Conservation (phyloP, 495 filamentous ascomycete genomes). For the Tuber calosporum region DNA sequence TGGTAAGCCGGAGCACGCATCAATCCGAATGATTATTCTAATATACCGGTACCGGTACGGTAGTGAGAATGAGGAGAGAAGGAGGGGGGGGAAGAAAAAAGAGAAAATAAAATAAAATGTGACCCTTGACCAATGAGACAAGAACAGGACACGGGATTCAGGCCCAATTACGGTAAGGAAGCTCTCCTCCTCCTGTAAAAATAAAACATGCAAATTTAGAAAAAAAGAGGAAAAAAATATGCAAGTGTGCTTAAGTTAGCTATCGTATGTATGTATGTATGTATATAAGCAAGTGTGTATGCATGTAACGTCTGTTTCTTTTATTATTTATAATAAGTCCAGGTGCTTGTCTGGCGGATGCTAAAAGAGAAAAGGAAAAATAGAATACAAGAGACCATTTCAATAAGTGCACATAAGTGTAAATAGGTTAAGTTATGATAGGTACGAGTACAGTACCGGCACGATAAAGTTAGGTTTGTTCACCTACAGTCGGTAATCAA, state of each 20-base stretch:
- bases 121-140: neutral
- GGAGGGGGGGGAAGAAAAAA: neutral
- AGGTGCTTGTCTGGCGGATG: neutral
- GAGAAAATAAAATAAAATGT: neutral
- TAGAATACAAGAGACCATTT: neutral
- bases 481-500: too few relatives aligned
- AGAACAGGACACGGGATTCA: neutral
- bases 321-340: neutral
- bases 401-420: neutral
- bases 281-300: neutral
- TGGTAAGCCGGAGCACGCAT: neutral
- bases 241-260: conserved; percentile 4
- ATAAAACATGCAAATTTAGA: conserved; percentile 5
- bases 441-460: neutral
- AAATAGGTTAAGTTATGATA: neutral
- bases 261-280: neutral
- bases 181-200: neutral
- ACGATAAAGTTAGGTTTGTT: neutral
- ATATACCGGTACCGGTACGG: too few relatives aligned
- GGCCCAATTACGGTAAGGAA: neutral
- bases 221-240: neutral
- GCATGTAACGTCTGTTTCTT: conserved; percentile 4
- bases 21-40: neutral
- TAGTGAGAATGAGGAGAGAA: neutral
- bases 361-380: neutral